Conservation (phyloP, 176 grass and related monocot genomes). For the Rhipidocladum racemiflorum region DNA sequence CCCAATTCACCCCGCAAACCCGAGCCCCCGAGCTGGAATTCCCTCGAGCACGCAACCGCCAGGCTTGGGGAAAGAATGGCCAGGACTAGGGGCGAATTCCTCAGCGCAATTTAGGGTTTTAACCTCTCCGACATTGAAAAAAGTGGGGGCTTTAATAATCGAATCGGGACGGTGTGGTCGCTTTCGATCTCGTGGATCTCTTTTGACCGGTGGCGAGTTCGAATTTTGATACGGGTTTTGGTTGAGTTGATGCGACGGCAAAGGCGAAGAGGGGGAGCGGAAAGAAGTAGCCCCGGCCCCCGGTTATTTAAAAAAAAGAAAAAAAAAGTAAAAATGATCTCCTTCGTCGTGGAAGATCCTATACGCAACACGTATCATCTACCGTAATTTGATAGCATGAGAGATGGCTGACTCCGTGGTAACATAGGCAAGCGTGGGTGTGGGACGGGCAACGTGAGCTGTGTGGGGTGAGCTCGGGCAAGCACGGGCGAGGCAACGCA, state of each 20-base stretch:
- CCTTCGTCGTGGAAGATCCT: no score
- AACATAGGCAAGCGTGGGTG: no score
- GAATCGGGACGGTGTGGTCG: not conserved
- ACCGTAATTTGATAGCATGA: no score
- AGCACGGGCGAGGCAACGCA: no score
- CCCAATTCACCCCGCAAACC: no score
- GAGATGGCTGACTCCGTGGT: no score
- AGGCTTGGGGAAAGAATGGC: not conserved
- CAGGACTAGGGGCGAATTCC: not conserved
- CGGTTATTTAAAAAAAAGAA: no score
- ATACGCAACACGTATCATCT: no score
- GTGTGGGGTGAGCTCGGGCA: no score
- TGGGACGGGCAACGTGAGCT: no score
- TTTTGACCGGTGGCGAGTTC: conserved; percentile 20
- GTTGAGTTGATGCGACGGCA: conserved; percentile 10
- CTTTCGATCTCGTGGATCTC: conserved; percentile 38
- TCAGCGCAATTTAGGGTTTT: conserved; percentile 13
- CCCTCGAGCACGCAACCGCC: conserved; percentile 11
- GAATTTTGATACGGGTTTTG: not conserved
- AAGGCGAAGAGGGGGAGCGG: not conserved
- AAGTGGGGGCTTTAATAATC: conserved; percentile 26
- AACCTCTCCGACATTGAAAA: conserved; percentile 2
- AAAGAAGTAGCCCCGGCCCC: no score
- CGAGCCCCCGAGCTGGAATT: not conserved
- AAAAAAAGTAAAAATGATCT: no score